Conservation (phyloP, 1,284 basidiomycete genomes). For the Pterulicium gracile region DNA sequence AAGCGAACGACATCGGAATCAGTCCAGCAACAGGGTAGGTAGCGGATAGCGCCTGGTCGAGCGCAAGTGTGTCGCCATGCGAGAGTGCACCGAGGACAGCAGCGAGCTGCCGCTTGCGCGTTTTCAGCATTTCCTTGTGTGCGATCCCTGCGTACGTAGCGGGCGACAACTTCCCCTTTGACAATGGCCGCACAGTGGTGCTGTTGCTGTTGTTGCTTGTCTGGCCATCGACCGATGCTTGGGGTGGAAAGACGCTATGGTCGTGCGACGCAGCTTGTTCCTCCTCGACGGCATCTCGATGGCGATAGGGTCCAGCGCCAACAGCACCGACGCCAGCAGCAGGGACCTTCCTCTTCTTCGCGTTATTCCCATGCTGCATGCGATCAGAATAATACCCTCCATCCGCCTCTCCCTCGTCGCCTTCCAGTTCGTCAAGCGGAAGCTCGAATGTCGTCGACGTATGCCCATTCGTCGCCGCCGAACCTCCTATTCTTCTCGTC, state of each 20-base stretch:
- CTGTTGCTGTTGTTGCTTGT: not conserved
- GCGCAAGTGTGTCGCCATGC: slow-evolving; percentile 52
- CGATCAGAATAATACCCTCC: slow-evolving; percentile 50
- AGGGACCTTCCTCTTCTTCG: slow-evolving; percentile 78
- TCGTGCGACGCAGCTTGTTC: too few species aligned
- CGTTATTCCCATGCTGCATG: slow-evolving; percentile 65
- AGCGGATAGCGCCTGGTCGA: slow-evolving; percentile 66
- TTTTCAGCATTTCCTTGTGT: slow-evolving; percentile 62
- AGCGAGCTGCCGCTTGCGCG: slow-evolving; percentile 55
- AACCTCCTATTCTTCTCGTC: not conserved
- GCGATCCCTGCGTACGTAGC: slow-evolving; percentile 59
- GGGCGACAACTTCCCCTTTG: slow-evolving; percentile 38
- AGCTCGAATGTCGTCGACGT: too few species aligned
- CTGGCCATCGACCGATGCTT: not conserved
- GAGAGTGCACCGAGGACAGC: slow-evolving; percentile 54
- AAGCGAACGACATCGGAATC: slow-evolving; percentile 15
- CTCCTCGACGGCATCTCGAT: too few species aligned
- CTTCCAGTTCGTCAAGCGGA: slow-evolving; percentile 17
- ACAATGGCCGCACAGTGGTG: not conserved
- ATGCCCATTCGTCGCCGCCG: not conserved
- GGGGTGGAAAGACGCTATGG: too few species aligned
- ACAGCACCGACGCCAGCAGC: too few species aligned
- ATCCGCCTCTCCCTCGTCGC: slow-evolving; percentile 40
- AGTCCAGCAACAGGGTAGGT: slow-evolving; percentile 28
- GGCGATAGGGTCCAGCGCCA: too few species aligned